Evolutionary conservation across 345 rosid species (phyloP), one percentile per base, ranked within the genome.

Genomic region (Murraya paniculata): DNA sequence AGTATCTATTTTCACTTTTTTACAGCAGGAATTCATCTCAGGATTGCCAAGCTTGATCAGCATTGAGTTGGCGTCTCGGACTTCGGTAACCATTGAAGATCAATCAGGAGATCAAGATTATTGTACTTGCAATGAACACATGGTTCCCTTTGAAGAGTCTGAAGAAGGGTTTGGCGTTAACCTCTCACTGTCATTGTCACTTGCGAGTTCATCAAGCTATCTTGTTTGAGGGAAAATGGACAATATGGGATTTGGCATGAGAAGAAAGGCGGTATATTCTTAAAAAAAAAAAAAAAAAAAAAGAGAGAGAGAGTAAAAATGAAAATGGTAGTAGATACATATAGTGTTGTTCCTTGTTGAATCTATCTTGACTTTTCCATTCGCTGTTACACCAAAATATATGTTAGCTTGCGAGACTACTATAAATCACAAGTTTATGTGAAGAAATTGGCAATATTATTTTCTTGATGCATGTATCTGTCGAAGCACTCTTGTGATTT

Each of bases 181-280:
- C 21, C 81, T 74, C 27, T 7, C 79, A 5, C 81, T 82, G 41
- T 82, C 85, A 62, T 76, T 78, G 4, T 38, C 78, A 64, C 41
- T 2, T 22, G 25, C 48, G 36, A 21, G 57, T 18, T 53, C 66
- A 64, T 19, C 24, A 53, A 76, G 48, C 33, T 22, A 53, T 13
- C 64, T 30, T 27, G 56, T 33, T 56, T 62, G 55, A 68, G 7
- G 58, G 31, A 21, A 36, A 1, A 1, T 39, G 5, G 21, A 11
- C 18, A 72, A 22, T 57, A 24, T 19, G 39, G 73, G 41, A 9
- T 25, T 38, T 35, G n/a, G 25, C 6, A 13, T 50, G 50, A n/a
- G 18, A 48, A 21, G 16, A 64, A 7, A 27, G 6, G 8, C 2
- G 7, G 28, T 39, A 19, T 14, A 19, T 11, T 16, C 48, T 53